Conservation (phyloP, 306 rosid species). For the Cicer arietinum region DNA sequence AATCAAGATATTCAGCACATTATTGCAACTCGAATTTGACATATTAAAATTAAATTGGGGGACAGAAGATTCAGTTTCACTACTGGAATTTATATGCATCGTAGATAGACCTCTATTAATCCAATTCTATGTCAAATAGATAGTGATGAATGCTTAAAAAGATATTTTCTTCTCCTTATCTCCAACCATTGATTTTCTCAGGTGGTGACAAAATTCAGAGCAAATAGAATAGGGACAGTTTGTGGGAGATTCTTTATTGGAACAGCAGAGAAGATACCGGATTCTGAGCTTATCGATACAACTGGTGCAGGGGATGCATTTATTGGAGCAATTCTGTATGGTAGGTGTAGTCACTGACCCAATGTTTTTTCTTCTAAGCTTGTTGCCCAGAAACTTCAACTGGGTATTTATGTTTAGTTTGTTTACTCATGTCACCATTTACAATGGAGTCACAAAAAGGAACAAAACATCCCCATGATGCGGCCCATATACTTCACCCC, state of each 20-base stretch:
- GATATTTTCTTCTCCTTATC: neutral
- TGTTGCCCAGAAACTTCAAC: constrained; percentile 3
- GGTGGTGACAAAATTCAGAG: constrained; percentile 67
- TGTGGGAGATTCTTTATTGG: constrained; percentile 83
- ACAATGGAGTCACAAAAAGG: constrained; percentile 8
- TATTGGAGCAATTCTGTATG: constrained; percentile 89
- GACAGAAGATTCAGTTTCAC: constrained; percentile 8
- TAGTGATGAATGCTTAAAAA: constrained; percentile 3
- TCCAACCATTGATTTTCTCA: constrained; percentile 39
- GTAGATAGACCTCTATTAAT: neutral
- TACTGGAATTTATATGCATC: neutral
- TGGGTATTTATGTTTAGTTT: constrained; percentile 21
- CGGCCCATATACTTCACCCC: neutral
- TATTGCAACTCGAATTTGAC: constrained; percentile 11
- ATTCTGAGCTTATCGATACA: constrained; percentile 75
- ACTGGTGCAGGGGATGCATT: constrained; percentile 99
- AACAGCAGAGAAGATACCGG: constrained; percentile 90
- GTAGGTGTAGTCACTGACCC: constrained; percentile 51
- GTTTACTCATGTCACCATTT: constrained; percentile 12
- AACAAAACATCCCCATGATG: constrained; percentile 11
- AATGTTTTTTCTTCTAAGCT: constrained; percentile 8
- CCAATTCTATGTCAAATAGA: constrained; percentile 16
- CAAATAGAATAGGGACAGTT: constrained; percentile 69
- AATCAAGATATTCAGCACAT: neutral
- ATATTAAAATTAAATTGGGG: constrained; percentile 17